Evolutionary conservation across 176 grass and related monocot genomes (phyloP).

Genomic region (Elaeis guineensis): DNA sequence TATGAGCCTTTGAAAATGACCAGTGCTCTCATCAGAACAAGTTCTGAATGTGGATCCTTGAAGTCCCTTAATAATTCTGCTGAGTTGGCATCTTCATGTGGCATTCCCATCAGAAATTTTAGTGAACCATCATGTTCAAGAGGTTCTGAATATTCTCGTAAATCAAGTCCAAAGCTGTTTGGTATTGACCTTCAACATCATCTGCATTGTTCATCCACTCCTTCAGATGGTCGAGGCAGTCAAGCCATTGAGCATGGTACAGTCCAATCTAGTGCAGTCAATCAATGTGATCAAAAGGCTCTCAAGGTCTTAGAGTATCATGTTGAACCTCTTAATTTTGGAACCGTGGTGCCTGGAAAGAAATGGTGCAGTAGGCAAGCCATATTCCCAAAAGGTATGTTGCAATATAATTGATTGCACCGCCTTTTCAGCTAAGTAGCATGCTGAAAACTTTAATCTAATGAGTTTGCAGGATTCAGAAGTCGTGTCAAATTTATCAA

Average conservation of each 20-base stretch:
- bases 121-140: conserved; percentile 10
- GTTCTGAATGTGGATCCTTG: conserved; percentile 19
- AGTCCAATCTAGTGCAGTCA: conserved; percentile 9
- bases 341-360: conserved; percentile 50
- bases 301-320: background rate
- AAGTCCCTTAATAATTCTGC: conserved; percentile 32
- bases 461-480: conserved; percentile 58
- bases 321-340: conserved; percentile 54
- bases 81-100: conserved; percentile 20
- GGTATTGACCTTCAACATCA: conserved; percentile 38
- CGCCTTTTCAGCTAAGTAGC: background rate
- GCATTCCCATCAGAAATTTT: conserved; percentile 3
- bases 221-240: conserved; percentile 26
- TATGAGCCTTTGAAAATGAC: conserved; percentile 12
- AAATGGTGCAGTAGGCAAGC: conserved; percentile 58
- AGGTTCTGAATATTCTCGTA: conserved; percentile 9
- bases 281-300: conserved; percentile 2
- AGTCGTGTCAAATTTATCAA: conserved; percentile 56
- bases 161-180: conserved; percentile 34
- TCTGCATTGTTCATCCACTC: background rate
- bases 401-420: background rate
- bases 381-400: conserved; percentile 75
- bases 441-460: conserved; percentile 19
- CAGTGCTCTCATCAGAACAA: conserved; percentile 19
- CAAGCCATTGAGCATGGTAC: conserved; percentile 33